Evolutionary conservation across 2,329 filamentous ascomycete genomes (phyloP), one percentile per base, ranked within the genome.

Genomic region (Colletotrichum tabaci): DNA sequence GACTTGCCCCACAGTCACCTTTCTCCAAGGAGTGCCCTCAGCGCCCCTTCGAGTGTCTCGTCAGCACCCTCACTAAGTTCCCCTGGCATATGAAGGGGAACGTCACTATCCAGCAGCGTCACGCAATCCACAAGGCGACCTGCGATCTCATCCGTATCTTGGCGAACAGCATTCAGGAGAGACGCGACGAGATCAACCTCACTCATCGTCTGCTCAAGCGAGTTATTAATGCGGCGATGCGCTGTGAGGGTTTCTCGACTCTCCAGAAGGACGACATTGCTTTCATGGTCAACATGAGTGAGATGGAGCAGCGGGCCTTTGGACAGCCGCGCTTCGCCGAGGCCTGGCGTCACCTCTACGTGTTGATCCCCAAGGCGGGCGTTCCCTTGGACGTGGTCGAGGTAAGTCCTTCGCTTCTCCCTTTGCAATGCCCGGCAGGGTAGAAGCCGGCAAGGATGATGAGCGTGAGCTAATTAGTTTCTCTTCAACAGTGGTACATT

Each of bases 1-100:
- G 38, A 71, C 58, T 21, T 13, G 12, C 23, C 16, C 35, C 13
- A n/a, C 13, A 91, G 89, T 89, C 89, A 15, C 87, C 88, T 0
- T 92, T 89, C 76, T 86, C 88, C 10, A 86, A 84, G 67, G 85
- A 90, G 35, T 91, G 89, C 74, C 89, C 90, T 0, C 90, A 92
- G 80, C 87, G 91, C 16, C 87, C 90, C 2, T 92, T 88, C 67
- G 91, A 93, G 81, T 90, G 86, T 77, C 82, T 92, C 76, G 90
- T 92, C 75, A 91, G 88, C 77, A 91, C 88, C 0, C 77, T 90
- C 47, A 86, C 85, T 71, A 90, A 92, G 82, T 85, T 91, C 53
- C 91, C 91, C 0, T 93, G 91, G 91, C 85, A 88, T 71, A 84
- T 85, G 77, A 84, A 89, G 1, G 80, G 88, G 3, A 75, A 83